These are phyloP conservation scores for Tetrahymena borealis DNA, from an alignment of 73 alveolate genomes.

Conservation along the genomic window DNA sequence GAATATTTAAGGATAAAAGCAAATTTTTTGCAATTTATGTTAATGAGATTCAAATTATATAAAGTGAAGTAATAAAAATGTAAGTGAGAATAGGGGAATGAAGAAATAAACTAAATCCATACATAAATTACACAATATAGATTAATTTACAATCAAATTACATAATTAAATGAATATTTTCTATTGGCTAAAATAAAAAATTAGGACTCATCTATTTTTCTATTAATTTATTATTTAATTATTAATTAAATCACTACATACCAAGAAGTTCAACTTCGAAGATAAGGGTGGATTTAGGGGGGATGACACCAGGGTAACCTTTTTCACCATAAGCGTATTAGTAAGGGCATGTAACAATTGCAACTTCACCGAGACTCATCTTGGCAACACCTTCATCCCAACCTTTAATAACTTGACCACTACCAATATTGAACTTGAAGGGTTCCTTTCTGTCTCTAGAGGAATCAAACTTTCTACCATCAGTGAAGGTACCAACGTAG, in stretches of 20 bases:
- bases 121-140: too few species aligned
- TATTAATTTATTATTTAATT: not conserved
- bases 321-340: constrained; percentile 79
- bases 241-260: constrained; percentile 6
- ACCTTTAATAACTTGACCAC: constrained; percentile 90
- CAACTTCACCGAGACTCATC: constrained; percentile 88
- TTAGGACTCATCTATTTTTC: too few species aligned
- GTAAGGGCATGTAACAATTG: constrained; percentile 62
- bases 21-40: too few species aligned
- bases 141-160: too few species aligned
- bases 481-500: constrained; percentile 75
- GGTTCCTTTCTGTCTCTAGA: constrained; percentile 58
- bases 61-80: too few species aligned
- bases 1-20: too few species aligned
- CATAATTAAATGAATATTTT: too few species aligned
- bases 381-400: constrained; percentile 94
- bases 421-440: constrained; percentile 76
- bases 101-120: too few species aligned
- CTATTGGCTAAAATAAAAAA: too few species aligned
- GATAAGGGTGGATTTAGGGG: constrained; percentile 81
- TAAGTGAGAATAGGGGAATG: too few species aligned
- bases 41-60: too few species aligned
- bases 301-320: constrained; percentile 92
- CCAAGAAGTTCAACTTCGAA: constrained; percentile 84
- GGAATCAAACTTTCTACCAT: constrained; percentile 83